Evolutionary conservation across 495 filamentous ascomycete genomes (phyloP).

Genomic region (Hypoxylon crocopeplum): DNA sequence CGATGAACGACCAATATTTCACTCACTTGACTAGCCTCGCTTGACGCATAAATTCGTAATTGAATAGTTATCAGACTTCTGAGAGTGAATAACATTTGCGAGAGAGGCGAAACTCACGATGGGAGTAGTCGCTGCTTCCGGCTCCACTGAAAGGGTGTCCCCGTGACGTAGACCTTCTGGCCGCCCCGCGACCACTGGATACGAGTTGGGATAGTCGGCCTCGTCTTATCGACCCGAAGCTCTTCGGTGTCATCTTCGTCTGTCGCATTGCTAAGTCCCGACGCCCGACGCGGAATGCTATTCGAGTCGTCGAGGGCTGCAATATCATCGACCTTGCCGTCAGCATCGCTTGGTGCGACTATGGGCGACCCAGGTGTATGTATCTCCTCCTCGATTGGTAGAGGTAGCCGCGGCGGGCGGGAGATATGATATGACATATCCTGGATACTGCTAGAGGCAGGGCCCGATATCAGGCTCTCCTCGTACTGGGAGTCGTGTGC

Average conservation of each 20-base stretch:
- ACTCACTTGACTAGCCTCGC: neutral
- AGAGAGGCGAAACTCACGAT: constrained; percentile 65
- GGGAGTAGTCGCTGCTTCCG: constrained; percentile 85
- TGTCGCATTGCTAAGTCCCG: constrained; percentile 72
- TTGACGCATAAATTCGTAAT: neutral
- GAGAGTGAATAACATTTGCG: constrained; percentile 1
- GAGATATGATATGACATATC: constrained; percentile 65
- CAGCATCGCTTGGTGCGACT: constrained; percentile 66
- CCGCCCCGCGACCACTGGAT: constrained; percentile 83
- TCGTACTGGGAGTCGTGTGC: constrained; percentile 48
- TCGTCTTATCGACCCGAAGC: constrained; percentile 68
- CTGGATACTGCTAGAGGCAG: constrained; percentile 53
- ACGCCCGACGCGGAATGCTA: constrained; percentile 54
- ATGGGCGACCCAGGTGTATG: constrained; percentile 88
- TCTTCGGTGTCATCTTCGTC: constrained; percentile 84
- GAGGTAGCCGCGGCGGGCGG: constrained; percentile 83
- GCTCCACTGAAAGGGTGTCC: constrained; percentile 95
- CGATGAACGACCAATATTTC: neutral
- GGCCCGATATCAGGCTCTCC: constrained; percentile 42
- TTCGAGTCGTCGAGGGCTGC: constrained; percentile 58
- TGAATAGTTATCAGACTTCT: constrained; percentile 4
- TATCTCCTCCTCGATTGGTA: constrained; percentile 89
- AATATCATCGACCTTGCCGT: constrained; percentile 58
- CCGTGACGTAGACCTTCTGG: constrained; percentile 93
- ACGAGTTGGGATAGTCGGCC: constrained; percentile 74